phyloP scores from a whole-genome alignment of 2,329 filamentous ascomycete genomes.

The Laburnicola sp. region DNA sequence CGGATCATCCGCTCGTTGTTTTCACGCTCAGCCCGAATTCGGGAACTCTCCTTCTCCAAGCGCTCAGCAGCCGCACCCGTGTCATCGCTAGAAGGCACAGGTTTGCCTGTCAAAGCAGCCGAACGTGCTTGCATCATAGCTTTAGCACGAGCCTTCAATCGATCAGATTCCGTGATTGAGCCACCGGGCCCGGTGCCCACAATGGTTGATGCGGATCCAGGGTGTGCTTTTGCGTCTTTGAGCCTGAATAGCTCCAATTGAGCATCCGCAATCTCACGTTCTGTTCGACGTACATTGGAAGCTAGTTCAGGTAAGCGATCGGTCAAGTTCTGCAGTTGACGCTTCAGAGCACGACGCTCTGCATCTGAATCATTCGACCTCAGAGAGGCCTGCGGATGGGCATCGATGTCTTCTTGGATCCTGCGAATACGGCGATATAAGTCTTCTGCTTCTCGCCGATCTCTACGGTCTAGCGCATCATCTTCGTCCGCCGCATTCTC shows the following conservation, averaged over 20 bases:
- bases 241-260: conserved; percentile 90
- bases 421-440: conserved; percentile 89
- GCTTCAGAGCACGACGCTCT: conserved; percentile 80
- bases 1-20: conserved; percentile 95
- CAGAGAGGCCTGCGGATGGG: conserved; percentile 74
- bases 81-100: conserved; percentile 69
- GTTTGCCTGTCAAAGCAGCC: conserved; percentile 86
- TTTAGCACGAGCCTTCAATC: conserved; percentile 90
- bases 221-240: conserved; percentile 89
- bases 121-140: conserved; percentile 99
- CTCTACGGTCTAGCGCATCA: conserved; percentile 84
- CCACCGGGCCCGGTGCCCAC: conserved; percentile 93
- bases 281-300: conserved; percentile 85
- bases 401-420: conserved; percentile 92
- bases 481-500: conserved; percentile 89
- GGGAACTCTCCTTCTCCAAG: conserved; percentile 83
- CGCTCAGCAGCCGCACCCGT: conserved; percentile 79
- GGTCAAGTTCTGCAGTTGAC: conserved; percentile 84
- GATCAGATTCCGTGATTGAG: conserved; percentile 86
- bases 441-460: conserved; percentile 89
- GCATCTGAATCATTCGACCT: conserved; percentile 75
- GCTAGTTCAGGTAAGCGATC: conserved; percentile 91
- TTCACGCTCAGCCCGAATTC: conserved; percentile 81
- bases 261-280: conserved; percentile 90
- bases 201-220: conserved; percentile 75